Percentiles rank a stretch among this genome's conserved stretches.
phyloP scores from a whole-genome alignment of 2,329 filamentous ascomycete genomes.

The Incumbomyces lentus region DNA sequence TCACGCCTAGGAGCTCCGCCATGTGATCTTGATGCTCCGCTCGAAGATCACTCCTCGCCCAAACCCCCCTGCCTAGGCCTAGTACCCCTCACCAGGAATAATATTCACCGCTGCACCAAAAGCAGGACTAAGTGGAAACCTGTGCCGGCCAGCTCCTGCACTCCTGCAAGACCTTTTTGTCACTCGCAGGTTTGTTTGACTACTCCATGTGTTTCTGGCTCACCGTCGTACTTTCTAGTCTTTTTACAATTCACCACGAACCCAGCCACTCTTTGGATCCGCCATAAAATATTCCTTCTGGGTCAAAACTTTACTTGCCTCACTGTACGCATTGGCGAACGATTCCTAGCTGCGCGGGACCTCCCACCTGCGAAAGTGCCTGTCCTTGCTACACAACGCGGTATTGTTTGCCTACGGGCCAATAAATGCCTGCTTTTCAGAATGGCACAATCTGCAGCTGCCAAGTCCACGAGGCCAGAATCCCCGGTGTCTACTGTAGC shows the following conservation, averaged over 20 bases:
- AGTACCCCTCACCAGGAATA: slow-evolving; percentile 6
- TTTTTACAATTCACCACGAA: not conserved
- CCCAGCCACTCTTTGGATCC: too few species aligned
- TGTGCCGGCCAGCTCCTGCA: not conserved
- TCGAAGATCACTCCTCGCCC: slow-evolving; percentile 2
- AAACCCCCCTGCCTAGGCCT: not conserved
- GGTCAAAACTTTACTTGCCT: too few species aligned
- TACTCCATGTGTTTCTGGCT: not conserved
- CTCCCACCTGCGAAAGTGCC: slow-evolving; percentile 11
- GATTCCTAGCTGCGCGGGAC: too few species aligned
- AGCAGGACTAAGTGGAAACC: slow-evolving; percentile 1
- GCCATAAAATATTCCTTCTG: too few species aligned
- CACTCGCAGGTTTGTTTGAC: not conserved
- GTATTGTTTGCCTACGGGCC: slow-evolving; percentile 1
- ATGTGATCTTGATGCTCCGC: not conserved
- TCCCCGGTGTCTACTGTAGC: slow-evolving; percentile 11
- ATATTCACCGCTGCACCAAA: too few species aligned
- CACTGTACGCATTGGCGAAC: too few species aligned
- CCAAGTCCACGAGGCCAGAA: slow-evolving; percentile 1
- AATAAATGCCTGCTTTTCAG: not conserved
- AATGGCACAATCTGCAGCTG: slow-evolving; percentile 15
- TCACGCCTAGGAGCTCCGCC: not conserved
- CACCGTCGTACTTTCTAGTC: not conserved
- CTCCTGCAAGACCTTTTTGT: not conserved
- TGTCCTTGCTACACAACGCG: slow-evolving; percentile 9